Conservation (phyloP, 345 rosid species). For the Atalantia buxifolia region DNA sequence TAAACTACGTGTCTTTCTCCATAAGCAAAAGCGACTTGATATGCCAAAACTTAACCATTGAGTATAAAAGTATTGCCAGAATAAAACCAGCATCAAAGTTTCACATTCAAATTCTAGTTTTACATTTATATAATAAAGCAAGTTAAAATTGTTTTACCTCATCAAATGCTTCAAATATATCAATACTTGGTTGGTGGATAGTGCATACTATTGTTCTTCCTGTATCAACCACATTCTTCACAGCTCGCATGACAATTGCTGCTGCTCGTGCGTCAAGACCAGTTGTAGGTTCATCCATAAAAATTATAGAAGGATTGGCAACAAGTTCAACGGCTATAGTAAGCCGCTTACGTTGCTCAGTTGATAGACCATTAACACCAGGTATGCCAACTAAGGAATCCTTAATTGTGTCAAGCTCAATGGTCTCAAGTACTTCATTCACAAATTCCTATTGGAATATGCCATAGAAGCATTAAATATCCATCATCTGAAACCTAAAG, state of each 20-base stretch:
- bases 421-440: slow-evolving; percentile 64
- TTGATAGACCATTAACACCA: slow-evolving; percentile 61
- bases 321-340: slow-evolving; percentile 83
- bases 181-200: slow-evolving; percentile 84
- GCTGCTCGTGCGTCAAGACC: slow-evolving; percentile 91
- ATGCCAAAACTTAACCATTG: not conserved
- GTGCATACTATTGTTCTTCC: slow-evolving; percentile 86
- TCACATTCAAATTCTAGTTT: not conserved
- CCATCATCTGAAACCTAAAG: not conserved
- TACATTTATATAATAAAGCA: not conserved
- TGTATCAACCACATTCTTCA: slow-evolving; percentile 68
- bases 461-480: not conserved
- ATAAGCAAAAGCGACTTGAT: no score
- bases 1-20: no score
- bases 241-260: slow-evolving; percentile 80
- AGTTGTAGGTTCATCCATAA: slow-evolving; percentile 91
- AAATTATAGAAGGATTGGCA: slow-evolving; percentile 75
- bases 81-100: not conserved
- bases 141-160: slow-evolving; percentile 39
- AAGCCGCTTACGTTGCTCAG: slow-evolving; percentile 75
- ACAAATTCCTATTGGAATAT: slow-evolving; percentile 52
- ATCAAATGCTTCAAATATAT: slow-evolving; percentile 81
- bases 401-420: slow-evolving; percentile 67
- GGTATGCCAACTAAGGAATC: slow-evolving; percentile 67
- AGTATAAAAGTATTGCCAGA: not conserved